Percentiles rank a stretch among this genome's conserved stretches.
Conservation (phyloP, 306 rosid species). For the Rosa rugosa region DNA sequence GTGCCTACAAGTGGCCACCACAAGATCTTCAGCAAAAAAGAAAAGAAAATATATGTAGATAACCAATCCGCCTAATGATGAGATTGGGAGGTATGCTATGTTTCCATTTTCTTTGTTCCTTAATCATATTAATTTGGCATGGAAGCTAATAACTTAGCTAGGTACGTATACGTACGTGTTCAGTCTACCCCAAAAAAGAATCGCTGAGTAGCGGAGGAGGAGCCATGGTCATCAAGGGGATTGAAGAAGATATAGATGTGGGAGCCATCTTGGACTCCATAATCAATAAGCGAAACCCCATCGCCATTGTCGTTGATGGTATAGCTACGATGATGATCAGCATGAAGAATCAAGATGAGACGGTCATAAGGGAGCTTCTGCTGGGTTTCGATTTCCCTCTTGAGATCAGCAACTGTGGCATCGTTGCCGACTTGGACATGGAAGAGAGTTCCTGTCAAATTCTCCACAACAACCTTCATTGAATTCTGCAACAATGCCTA, state of each 20-base stretch:
- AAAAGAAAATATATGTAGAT: not conserved
- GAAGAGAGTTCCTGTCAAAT: conserved; percentile 43
- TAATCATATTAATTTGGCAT: not conserved
- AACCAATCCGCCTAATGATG: not conserved
- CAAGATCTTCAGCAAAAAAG: not conserved
- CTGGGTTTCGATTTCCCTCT: conserved; percentile 55
- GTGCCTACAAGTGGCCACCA: not conserved
- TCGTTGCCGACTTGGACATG: conserved; percentile 26
- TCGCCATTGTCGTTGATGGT: conserved; percentile 30
- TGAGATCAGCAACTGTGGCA: conserved; percentile 56
- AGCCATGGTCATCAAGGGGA: conserved; percentile 46
- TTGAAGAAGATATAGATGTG: conserved; percentile 57
- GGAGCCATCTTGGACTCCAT: conserved; percentile 68
- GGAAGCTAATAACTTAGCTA: not conserved
- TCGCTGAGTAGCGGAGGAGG: conserved; percentile 4
- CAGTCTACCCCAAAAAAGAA: not conserved
- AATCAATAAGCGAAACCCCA: conserved; percentile 42
- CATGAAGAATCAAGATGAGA: conserved; percentile 44
- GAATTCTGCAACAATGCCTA: not conserved
- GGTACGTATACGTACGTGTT: not conserved
- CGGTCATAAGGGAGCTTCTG: conserved; percentile 62
- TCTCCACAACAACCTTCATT: conserved; percentile 42
- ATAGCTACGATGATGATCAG: conserved; percentile 16
- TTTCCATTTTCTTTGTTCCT: not conserved
- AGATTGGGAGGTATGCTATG: not conserved